Percentiles rank a stretch among this genome's conserved stretches.
phyloP scores from a whole-genome alignment of 2,329 filamentous ascomycete genomes.

The Xylariales sp. region DNA sequence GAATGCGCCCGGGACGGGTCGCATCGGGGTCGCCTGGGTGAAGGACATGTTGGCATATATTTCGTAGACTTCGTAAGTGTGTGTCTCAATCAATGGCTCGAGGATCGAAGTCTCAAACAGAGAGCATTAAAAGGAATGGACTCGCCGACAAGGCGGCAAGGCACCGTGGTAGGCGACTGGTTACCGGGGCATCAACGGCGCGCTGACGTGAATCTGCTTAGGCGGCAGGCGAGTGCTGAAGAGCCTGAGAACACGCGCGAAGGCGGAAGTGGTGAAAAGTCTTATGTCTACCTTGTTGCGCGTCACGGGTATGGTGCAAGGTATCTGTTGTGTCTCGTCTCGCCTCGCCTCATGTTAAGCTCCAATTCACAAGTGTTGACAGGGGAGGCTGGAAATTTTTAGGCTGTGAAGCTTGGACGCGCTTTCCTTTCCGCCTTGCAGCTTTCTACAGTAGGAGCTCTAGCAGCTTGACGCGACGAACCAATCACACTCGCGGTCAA shows the following conservation, averaged over 20 bases:
- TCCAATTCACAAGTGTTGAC: not conserved
- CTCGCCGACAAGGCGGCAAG: constrained; percentile 16
- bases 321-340: not conserved
- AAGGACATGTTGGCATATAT: constrained; percentile 43
- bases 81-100: constrained; percentile 16
- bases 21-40: constrained; percentile 59
- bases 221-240: constrained; percentile 1
- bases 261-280: not conserved
- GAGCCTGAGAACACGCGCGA: constrained; percentile 1
- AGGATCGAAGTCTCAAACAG: not conserved
- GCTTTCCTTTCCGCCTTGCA: constrained; percentile 13
- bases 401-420: constrained; percentile 18
- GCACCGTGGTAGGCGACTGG: constrained; percentile 12
- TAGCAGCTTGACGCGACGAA: constrained; percentile 12
- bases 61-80: constrained; percentile 7
- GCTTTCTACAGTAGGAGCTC: constrained; percentile 4
- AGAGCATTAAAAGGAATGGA: constrained; percentile 1
- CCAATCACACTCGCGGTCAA: constrained; percentile 17
- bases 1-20: constrained; percentile 70
- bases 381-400: constrained; percentile 24
- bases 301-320: constrained; percentile 5
- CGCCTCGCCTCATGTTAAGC: constrained; percentile 4
- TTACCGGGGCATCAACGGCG: constrained; percentile 28
- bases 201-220: constrained; percentile 9
- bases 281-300: not conserved